phyloP scores from a whole-genome alignment of 2,329 filamentous ascomycete species.

The Fusarium sulawesiense region DNA sequence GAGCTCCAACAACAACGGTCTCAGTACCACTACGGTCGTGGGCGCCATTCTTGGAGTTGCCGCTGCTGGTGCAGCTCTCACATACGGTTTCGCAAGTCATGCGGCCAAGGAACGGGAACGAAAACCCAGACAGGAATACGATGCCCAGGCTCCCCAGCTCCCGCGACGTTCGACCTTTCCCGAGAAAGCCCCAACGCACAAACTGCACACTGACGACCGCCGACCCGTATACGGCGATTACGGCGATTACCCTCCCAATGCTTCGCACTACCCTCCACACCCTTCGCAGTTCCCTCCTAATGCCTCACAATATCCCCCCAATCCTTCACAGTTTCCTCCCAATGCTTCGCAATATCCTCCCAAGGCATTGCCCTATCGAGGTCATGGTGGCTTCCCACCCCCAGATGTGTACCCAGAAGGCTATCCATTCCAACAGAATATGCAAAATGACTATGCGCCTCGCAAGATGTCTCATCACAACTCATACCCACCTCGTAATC shows the following conservation, averaged over 20 bases:
- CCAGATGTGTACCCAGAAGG: conserved; percentile 41
- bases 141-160: conserved; percentile 54
- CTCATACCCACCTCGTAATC: conserved; percentile 37
- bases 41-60: conserved; percentile 83
- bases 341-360: conserved; percentile 33
- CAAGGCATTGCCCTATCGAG: conserved; percentile 39
- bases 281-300: conserved; percentile 12
- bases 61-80: conserved; percentile 72
- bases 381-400: conserved; percentile 35
- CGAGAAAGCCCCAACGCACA: conserved; percentile 52
- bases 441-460: conserved; percentile 37
- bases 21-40: conserved; percentile 72
- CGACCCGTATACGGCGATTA: conserved; percentile 36
- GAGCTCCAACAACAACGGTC: conserved; percentile 54
- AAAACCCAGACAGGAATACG: conserved; percentile 55
- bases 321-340: conserved; percentile 13
- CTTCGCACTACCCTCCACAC: conserved; percentile 26
- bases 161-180: conserved; percentile 61
- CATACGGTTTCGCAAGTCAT: conserved; percentile 74
- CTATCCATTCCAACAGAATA: conserved; percentile 37
- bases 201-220: conserved; percentile 36
- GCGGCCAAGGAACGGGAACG: conserved; percentile 61
- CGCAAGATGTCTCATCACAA: conserved; percentile 41
- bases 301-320: conserved; percentile 31
- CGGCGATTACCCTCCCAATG: conserved; percentile 34